Base-by-base conservation (phyloP, 140 eudicot species). In the Bidens hawaiensis region DNA sequence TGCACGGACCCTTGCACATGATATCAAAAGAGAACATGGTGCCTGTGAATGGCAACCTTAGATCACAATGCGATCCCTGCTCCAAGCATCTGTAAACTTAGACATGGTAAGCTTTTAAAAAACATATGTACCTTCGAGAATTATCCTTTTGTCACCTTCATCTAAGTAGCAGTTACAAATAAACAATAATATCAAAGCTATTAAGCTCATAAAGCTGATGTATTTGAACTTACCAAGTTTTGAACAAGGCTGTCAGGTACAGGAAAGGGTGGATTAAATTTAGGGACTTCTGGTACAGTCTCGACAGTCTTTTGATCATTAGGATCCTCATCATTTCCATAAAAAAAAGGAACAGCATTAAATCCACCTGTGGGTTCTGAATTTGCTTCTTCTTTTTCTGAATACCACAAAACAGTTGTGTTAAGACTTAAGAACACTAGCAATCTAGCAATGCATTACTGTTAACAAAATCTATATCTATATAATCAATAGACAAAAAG, bases 31-130 rank as follows among this genome's bases (percentile, higher is more conserved):
- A 81, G 72, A 83, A 89, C 84, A 85, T 83, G 89, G 93, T 83
- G 95, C 91, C 95, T 61, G 78, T 81, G 94, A 79, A 74, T 78
- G 87, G 85, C 95, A 82, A 85, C 91, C 95, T 79, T 86, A 77
- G 72, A 79, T 82, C 94, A 93, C 68, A 83, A 85, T 84, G 62
- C 78, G 88, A 69, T 78, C 86, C 79, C 86, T 83, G 97, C 97
- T 85, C 94, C 99, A 48, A 83, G 95, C 78, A 85, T 94, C 99
- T 94, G 99, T 88, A 85, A 88, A 85, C 95, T 82, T 88, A 79
- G 94, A 85, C 86, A 88, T 75, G 79, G 90, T 83, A 82, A 85
- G 94, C 94, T 82, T 88, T 75, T 76, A 87, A 87, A 71, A 62
- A 81, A 80, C 83, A 87, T 76, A 70, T 78, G 85, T 75, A 80